Conservation (phyloP, 352 stramenopile species). For the Phytophthora brassicae region DNA sequence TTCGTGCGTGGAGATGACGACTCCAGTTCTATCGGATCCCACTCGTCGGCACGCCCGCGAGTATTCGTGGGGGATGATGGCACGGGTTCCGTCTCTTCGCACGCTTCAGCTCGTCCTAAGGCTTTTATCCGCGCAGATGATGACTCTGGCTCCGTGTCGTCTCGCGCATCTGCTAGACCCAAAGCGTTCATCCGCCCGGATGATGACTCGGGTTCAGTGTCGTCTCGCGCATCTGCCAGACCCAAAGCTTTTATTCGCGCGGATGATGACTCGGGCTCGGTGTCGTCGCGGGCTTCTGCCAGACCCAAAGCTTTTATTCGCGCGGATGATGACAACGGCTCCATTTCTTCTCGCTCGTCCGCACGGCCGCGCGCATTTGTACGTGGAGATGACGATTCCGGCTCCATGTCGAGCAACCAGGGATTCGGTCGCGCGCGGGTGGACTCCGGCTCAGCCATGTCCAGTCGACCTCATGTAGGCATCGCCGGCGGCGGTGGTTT, state of each 20-base stretch:
- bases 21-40: slow-evolving; percentile 31
- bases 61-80: slow-evolving; percentile 28
- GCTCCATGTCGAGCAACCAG: slow-evolving; percentile 38
- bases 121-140: slow-evolving; percentile 12
- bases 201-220: slow-evolving; percentile 32
- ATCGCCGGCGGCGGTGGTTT: slow-evolving; percentile 38
- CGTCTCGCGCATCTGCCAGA: slow-evolving; percentile 24
- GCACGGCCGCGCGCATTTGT: slow-evolving; percentile 30
- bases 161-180: background rate
- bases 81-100: slow-evolving; percentile 21
- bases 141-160: slow-evolving; percentile 12
- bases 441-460: slow-evolving; percentile 25
- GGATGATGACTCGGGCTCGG: slow-evolving; percentile 36
- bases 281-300: slow-evolving; percentile 24
- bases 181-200: slow-evolving; percentile 34
- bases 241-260: slow-evolving; percentile 33
- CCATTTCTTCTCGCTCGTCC: slow-evolving; percentile 28
- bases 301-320: slow-evolving; percentile 34
- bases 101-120: slow-evolving; percentile 19
- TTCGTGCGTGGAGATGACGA: slow-evolving; percentile 34
- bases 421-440: slow-evolving; percentile 15
- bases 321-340: slow-evolving; percentile 32
- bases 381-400: slow-evolving; percentile 21
- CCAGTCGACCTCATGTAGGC: slow-evolving; percentile 28
- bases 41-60: slow-evolving; percentile 24